phyloP scores from a whole-genome alignment of 805 yeast genomes.

The Pichia cabralensis region DNA sequence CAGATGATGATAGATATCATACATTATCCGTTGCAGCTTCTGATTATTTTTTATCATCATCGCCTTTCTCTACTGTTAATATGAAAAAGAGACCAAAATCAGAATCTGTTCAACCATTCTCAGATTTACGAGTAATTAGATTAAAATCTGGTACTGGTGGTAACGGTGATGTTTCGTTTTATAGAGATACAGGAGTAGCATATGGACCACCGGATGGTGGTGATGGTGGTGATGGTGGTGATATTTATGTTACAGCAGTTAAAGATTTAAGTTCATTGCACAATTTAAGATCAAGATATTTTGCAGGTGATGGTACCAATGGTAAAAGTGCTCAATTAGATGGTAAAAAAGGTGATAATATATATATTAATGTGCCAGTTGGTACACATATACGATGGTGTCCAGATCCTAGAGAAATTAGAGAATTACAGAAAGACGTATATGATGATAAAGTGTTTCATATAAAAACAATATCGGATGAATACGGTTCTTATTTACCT shows the following conservation, averaged over 20 bases:
- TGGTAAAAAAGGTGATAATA: slow-evolving; percentile 77
- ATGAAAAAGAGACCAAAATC: slow-evolving; percentile 34
- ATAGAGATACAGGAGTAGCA: slow-evolving; percentile 74
- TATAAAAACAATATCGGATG: slow-evolving; percentile 19
- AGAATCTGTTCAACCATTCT: slow-evolving; percentile 32
- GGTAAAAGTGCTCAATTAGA: slow-evolving; percentile 76
- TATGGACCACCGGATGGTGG: slow-evolving; percentile 99
- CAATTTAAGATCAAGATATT: slow-evolving; percentile 53
- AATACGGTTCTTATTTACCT: slow-evolving; percentile 21
- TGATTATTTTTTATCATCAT: slow-evolving; percentile 25
- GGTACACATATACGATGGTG: slow-evolving; percentile 86
- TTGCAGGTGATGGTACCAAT: slow-evolving; percentile 58
- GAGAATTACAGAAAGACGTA: slow-evolving; percentile 12
- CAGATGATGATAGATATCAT: slow-evolving; percentile 14
- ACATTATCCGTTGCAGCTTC: slow-evolving; percentile 23
- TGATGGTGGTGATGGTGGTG: slow-evolving; percentile 93
- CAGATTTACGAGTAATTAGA: slow-evolving; percentile 61
- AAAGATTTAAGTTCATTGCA: slow-evolving; percentile 64
- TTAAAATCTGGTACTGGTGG: slow-evolving; percentile 82
- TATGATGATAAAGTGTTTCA: slow-evolving; percentile 17
- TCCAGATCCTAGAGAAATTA: slow-evolving; percentile 52
- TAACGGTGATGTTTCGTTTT: slow-evolving; percentile 75
- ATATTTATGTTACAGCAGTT: slow-evolving; percentile 73
- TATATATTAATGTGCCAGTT: slow-evolving; percentile 77
- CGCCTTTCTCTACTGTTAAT: slow-evolving; percentile 30